Base-by-base conservation (phyloP, 1,284 basidiomycete species). In the Cryptococcus sp. region DNA sequence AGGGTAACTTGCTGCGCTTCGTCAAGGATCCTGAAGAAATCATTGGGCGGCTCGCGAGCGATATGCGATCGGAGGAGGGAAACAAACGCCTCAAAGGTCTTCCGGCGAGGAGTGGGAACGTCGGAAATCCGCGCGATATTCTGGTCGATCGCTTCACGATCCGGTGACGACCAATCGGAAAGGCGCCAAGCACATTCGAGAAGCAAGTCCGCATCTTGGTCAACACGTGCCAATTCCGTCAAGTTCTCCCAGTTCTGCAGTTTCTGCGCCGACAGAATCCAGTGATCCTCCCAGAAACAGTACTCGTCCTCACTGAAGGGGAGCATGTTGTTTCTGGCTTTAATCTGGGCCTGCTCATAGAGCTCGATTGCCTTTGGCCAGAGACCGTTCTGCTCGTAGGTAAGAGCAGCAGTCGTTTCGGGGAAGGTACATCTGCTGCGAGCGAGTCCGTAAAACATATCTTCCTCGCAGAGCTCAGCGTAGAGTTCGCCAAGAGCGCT, bases 221-320 rank as follows among this genome's bases (percentile, higher is more conserved):
- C 96, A 53, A 84, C 87, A 65, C 88, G 88, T 2, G 93, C 93
- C n/a, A 99, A 84, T 50, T 98, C 94, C 59, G 90, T 86, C 17
- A 99, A 83, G 40, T 91, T 86, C 60, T 99, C 96, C 96, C 96
- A 99, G 70, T 98, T 89, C 75, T 99, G 96, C 25, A 99, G 81
- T 79, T 99, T 99, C 78, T 96, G 91, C 0, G 93, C 89, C 4
- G 94, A 87, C 17, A 96, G 81, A 61, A 99, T 91, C 96, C 97
- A 99, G 77, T 99, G 96, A 74, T 99, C 97, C 76, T 99, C 96
- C 96, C 96, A 99, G 19, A 99, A 81, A 69, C 91, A 93, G 76
- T 96, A 99, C 77, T 99, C 96, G 6, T 89, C 85, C 78, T 99
- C 96, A 38, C 90, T 89, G 80, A 96, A 99, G 1, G 93, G 88